Evolutionary conservation across 768 basidiomycete genomes (phyloP), one percentile per base, ranked within the genome.

Genomic region (Serpula lacrymans): DNA sequence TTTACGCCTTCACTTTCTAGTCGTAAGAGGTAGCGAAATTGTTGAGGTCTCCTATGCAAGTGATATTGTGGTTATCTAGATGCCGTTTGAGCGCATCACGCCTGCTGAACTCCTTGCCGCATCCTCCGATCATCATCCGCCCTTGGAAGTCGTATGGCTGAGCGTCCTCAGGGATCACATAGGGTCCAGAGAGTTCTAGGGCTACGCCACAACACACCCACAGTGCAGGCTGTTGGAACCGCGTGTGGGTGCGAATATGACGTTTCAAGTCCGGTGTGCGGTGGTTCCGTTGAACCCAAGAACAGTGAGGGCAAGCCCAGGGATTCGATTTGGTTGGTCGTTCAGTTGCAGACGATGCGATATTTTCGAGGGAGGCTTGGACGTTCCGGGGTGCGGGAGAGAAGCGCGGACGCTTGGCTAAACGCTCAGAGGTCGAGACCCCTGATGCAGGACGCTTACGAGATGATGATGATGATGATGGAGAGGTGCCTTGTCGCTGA

Each of bases 201-300:
- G 58, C 53, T 5, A 67, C 46, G 9, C 65, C 65, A n/a, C 62
- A 65, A 41, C 67, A 67, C 9, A 68, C 54, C 63, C 65, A 68
- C 29, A 57, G 63, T 5, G 63, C 58, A 20, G 63, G 63, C 6
- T 63, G 57, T 31, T 51, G 44, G 33, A 54, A 54, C 36, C 63
- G 67, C 23, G 64, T 65, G 35, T 81, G 80, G 2, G 78, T 78
- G 31, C 59, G 65, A 30, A 82, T 53, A 53, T 83, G 81, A 17
- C 81, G 72, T 54, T 71, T 72, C 53, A 77, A 74, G 50, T 83
- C 81, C 8, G 79, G 77, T 22, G 71, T 53, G 18, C 80, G 75
- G 28, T 63, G 61, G 59, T 75, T 78, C 26, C 47, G 54, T 49
- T 75, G 75, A 23, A 66, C 58, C 68, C 69, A 74, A 33, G 57